Evolutionary conservation across 2,329 filamentous ascomycete species (phyloP), one percentile per base, ranked within the genome.

Genomic region (Aspergillus felis): DNA sequence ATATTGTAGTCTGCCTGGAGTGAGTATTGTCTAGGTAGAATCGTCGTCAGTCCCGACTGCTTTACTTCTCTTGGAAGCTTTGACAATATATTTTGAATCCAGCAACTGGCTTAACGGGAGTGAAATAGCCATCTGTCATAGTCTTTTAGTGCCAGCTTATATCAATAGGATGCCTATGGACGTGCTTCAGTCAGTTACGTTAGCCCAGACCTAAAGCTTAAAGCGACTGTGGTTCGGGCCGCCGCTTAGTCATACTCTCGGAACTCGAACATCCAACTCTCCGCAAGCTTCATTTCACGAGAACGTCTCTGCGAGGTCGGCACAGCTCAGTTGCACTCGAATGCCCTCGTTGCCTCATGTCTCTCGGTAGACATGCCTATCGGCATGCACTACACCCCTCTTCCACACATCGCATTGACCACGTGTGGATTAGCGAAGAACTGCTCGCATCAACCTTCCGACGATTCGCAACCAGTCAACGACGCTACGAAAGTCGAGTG

Each of bases 401-500:
- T 27, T 61, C 66, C n/a, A 51, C 64, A 29, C 54, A 64, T 14
- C 58, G 64, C 20, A 57, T 65, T 35, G 73, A 78, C 46, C 66
- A 76, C 60, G 64, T 79, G 22, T 81, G 78, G 78, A 74, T 80
- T 54, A 76, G 76, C 59, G 78, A 80, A 54, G 76, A 77, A 50
- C 61, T 78, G 24, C 71, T 80, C 17, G 65, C 74, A 4, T 68
- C 72, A 14, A 77, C 79, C 25, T 85, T 84, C 71, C 73, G 77
- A 54, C 79, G 76, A 48, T 78, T 76, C 58, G 72, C 72, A 57
- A 76, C 74, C 61, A 68, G 72, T 44, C 77, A 79, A 58, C 76
- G 78, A 66, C 80, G 84, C 61, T 76, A 84, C 79, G 84, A 82
- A 63, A 86, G 84, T 75, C 79, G 79, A 61, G 81, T 85, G 3